Conservation (phyloP, 345 rosid species). For the Salix suchowensis region DNA sequence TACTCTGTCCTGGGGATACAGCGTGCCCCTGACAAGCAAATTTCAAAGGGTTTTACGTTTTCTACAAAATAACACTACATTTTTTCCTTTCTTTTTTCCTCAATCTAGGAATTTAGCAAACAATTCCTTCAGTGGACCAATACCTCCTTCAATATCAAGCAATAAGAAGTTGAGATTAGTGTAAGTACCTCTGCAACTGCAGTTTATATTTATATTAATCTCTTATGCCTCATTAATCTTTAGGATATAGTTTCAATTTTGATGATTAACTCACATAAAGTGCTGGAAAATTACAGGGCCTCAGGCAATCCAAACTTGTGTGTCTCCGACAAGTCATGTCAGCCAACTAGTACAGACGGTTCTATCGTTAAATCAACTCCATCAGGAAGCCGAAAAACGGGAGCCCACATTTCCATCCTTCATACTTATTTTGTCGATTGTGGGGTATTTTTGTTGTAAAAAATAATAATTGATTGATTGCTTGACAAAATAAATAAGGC, state of each 20-base stretch:
- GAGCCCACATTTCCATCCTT: slow-evolving; percentile 33
- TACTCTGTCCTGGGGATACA: background rate
- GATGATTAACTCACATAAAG: background rate
- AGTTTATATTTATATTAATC: background rate
- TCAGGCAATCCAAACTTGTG: slow-evolving; percentile 23
- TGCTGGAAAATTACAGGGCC: slow-evolving; percentile 9
- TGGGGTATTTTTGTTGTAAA: slow-evolving; percentile 1
- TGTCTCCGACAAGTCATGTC: slow-evolving; percentile 28
- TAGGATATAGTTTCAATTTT: background rate
- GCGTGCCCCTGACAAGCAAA: background rate
- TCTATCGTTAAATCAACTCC: background rate
- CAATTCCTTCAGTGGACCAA: slow-evolving; percentile 15
- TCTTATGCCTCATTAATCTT: background rate
- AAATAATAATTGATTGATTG: too few relatives aligned
- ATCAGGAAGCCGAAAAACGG: slow-evolving; percentile 14
- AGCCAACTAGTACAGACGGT: background rate
- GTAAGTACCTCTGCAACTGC: slow-evolving; percentile 18
- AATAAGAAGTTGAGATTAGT: slow-evolving; percentile 18
- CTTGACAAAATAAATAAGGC: too few relatives aligned
- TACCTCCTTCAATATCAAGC: slow-evolving; percentile 16
- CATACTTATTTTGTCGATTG: slow-evolving; percentile 28
- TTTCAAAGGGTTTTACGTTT: background rate
- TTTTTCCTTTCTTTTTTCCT: background rate
- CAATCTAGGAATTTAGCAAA: slow-evolving; percentile 15
- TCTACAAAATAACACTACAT: background rate